phyloP scores from a whole-genome alignment of 1,139 yeast genomes.

The Meyerozyma smithsonii region DNA sequence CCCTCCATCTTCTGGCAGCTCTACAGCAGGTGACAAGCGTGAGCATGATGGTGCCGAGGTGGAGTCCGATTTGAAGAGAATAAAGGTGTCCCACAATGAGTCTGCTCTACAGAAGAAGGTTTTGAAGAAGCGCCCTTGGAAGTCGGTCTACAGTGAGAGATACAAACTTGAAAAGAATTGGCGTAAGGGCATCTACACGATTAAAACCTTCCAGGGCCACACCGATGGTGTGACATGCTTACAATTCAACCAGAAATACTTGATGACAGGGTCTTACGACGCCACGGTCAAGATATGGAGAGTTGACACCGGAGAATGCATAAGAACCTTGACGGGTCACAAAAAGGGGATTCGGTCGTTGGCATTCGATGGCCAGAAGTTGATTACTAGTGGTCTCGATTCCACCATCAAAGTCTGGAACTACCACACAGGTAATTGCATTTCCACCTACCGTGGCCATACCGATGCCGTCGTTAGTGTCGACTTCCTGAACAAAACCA shows the following conservation, averaged over 20 bases:
- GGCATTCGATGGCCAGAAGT: conserved; percentile 80
- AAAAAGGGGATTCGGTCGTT: conserved; percentile 79
- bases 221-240: conserved; percentile 81
- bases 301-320: conserved; percentile 67
- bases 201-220: conserved; percentile 75
- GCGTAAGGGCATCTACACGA: conserved; percentile 73
- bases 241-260: conserved; percentile 72
- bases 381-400: conserved; percentile 90
- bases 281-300: conserved; percentile 89
- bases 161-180: conserved; percentile 89
- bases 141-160: conserved; percentile 87
- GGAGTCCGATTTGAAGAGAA: conserved; percentile 11
- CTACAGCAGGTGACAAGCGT: conserved; percentile 15
- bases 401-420: conserved; percentile 94
- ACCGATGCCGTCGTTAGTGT: conserved; percentile 81
- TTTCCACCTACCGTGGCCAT: conserved; percentile 91
- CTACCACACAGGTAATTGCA: conserved; percentile 88
- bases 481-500: conserved; percentile 71
- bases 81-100: conserved; percentile 9
- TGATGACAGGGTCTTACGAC: conserved; percentile 91
- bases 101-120: conserved; percentile 5
- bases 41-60: conserved; percentile 21
- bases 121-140: conserved; percentile 73
- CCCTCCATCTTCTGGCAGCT: not conserved
- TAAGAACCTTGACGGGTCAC: conserved; percentile 80